A percentile compares a stretch with the other conserved stretches of the same genome.
Conservation (phyloP, 1,139 yeast genomes). For the Sugiyamaella castrensis region DNA sequence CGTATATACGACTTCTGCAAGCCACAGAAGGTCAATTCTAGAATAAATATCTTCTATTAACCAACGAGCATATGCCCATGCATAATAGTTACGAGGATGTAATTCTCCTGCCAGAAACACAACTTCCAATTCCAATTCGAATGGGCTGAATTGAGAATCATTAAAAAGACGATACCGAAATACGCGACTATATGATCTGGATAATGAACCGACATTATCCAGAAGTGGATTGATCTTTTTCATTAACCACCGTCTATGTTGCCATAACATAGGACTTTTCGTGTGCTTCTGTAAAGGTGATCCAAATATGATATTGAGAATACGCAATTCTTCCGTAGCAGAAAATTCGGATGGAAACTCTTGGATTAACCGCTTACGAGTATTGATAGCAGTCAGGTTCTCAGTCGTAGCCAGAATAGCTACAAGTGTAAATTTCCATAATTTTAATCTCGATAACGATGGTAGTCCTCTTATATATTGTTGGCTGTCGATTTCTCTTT, state of each 20-base stretch:
- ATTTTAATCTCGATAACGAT: constrained; percentile 3
- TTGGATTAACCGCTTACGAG: constrained; percentile 30
- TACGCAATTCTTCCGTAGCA: constrained; percentile 28
- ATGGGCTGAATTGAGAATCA: background rate
- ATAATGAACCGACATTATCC: no score
- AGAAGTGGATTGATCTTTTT: background rate
- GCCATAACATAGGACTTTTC: constrained; percentile 42
- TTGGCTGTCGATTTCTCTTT: background rate
- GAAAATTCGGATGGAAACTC: constrained; percentile 9
- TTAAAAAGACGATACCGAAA: no score
- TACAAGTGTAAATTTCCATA: constrained; percentile 24
- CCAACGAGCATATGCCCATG: constrained; percentile 43
- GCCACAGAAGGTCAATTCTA: constrained; percentile 1
- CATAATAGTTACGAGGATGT: constrained; percentile 48
- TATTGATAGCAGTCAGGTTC: constrained; percentile 35
- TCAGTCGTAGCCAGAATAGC: constrained; percentile 37
- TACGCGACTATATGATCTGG: no score
- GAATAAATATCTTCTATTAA: constrained; percentile 22
- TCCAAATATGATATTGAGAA: constrained; percentile 32
- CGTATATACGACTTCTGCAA: constrained; percentile 24
- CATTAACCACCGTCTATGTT: constrained; percentile 36
- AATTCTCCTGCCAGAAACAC: constrained; percentile 37
- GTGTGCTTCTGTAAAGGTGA: constrained; percentile 39
- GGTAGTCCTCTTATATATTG: background rate
- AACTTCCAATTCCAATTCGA: constrained; percentile 29